Evolutionary conservation across 805 yeast species (phyloP).

Genomic region (Barnettozyma sp.): DNA sequence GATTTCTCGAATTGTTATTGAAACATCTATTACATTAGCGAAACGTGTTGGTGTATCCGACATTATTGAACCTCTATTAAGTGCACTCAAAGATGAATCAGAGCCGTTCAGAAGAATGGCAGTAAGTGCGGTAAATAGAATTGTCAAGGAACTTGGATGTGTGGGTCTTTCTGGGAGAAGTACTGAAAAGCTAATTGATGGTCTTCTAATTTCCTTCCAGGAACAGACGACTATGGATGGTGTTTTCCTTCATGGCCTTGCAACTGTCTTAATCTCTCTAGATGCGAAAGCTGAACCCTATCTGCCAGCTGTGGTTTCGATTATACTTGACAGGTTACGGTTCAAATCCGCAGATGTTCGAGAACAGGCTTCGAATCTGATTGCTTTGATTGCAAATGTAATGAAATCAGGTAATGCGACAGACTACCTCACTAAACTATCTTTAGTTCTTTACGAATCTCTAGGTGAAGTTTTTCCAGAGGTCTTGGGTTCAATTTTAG

Average conservation of each 20-base stretch:
- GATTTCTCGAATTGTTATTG: slow-evolving; percentile 53
- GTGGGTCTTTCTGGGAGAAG: slow-evolving; percentile 53
- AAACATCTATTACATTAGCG: slow-evolving; percentile 64
- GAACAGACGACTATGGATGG: slow-evolving; percentile 58
- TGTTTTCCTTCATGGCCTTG: slow-evolving; percentile 55
- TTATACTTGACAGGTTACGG: slow-evolving; percentile 64
- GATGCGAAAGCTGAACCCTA: slow-evolving; percentile 65
- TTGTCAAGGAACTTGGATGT: slow-evolving; percentile 44
- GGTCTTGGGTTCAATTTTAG: slow-evolving; percentile 78
- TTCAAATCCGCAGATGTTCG: slow-evolving; percentile 67
- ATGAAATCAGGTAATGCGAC: slow-evolving; percentile 59
- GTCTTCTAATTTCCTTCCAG: slow-evolving; percentile 72
- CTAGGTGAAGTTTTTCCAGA: slow-evolving; percentile 94
- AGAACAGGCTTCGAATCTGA: slow-evolving; percentile 77
- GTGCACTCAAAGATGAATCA: slow-evolving; percentile 69
- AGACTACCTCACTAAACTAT: slow-evolving; percentile 56
- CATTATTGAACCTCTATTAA: slow-evolving; percentile 50
- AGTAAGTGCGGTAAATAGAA: slow-evolving; percentile 57
- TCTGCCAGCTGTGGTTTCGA: slow-evolving; percentile 62
- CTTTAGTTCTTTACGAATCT: slow-evolving; percentile 78
- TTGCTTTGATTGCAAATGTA: slow-evolving; percentile 58
- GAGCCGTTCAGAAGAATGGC: slow-evolving; percentile 78
- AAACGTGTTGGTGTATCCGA: slow-evolving; percentile 58
- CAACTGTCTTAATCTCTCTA: slow-evolving; percentile 53
- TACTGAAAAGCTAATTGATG: slow-evolving; percentile 70